Percentiles rank a stretch among this genome's conserved stretches.
phyloP scores from a whole-genome alignment of 2,329 filamentous ascomycete species.

The Parafenestella ontariensis region DNA sequence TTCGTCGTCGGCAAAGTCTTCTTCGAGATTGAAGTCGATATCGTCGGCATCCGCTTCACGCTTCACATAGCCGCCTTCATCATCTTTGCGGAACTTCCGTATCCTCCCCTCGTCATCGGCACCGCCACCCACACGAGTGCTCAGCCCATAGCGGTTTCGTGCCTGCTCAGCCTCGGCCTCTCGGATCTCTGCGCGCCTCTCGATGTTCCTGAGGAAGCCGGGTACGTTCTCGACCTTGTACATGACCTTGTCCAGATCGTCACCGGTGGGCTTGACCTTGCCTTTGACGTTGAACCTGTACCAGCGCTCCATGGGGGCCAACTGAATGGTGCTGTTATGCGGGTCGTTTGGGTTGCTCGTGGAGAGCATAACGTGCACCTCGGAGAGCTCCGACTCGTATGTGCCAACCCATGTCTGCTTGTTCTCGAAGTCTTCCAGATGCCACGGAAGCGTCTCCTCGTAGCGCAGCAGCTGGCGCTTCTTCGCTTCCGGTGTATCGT shows the following conservation, averaged over 20 bases:
- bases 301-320: slow-evolving; percentile 95
- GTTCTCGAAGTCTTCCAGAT: slow-evolving; percentile 93
- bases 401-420: slow-evolving; percentile 93
- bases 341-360: slow-evolving; percentile 67
- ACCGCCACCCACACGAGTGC: slow-evolving; percentile 42
- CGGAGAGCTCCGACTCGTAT: slow-evolving; percentile 87
- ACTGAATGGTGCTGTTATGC: slow-evolving; percentile 66
- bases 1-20: slow-evolving; percentile 84
- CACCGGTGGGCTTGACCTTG: slow-evolving; percentile 79
- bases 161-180: slow-evolving; percentile 47
- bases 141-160: slow-evolving; percentile 25
- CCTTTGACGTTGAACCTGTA: slow-evolving; percentile 82
- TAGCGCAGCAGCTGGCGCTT: slow-evolving; percentile 72
- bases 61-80: slow-evolving; percentile 53
- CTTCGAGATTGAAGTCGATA: slow-evolving; percentile 70
- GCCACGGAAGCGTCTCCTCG: slow-evolving; percentile 95
- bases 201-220: slow-evolving; percentile 70
- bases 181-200: slow-evolving; percentile 58
- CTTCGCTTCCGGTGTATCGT: slow-evolving; percentile 76
- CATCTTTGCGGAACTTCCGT: slow-evolving; percentile 47
- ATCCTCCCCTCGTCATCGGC: slow-evolving; percentile 49
- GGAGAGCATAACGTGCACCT: slow-evolving; percentile 75
- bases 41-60: slow-evolving; percentile 67
- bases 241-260: slow-evolving; percentile 87
- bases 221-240: slow-evolving; percentile 76